Evolutionary conservation across 345 rosid genomes (phyloP).

Genomic region (Atalantia buxifolia): DNA sequence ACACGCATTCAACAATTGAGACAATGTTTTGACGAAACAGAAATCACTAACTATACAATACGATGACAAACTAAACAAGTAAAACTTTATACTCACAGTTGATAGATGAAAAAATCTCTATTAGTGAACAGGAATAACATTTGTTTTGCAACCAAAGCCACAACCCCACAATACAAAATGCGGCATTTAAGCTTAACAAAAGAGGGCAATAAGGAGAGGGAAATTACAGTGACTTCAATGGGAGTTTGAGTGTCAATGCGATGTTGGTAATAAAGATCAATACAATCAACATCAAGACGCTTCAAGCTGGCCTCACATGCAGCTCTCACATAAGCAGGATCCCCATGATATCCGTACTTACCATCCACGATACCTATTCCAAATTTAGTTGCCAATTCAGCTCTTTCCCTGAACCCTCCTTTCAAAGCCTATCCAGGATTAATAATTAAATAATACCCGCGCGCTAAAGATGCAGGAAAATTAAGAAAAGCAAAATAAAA

Average conservation of each 20-base stretch:
- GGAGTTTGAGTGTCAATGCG: constrained; percentile 37
- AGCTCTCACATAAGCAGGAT: constrained; percentile 42
- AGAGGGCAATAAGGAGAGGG: too few species aligned
- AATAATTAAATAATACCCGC: too few species aligned
- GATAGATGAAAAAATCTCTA: too few species aligned
- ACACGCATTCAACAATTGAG: too few species aligned
- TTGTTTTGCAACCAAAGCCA: too few species aligned
- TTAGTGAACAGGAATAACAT: too few species aligned
- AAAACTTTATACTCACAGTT: too few species aligned
- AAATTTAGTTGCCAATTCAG: constrained; percentile 48
- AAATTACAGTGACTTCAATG: constrained; percentile 14
- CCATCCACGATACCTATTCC: constrained; percentile 15
- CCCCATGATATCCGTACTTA: constrained; percentile 15
- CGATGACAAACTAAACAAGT: too few species aligned
- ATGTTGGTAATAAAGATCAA: constrained; percentile 49
- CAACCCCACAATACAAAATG: not conserved
- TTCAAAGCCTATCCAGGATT: constrained; percentile 41
- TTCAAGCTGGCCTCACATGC: constrained; percentile 46
- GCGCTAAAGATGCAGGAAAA: too few species aligned
- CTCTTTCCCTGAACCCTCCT: constrained; percentile 47
- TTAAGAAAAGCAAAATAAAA: too few species aligned
- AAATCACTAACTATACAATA: too few species aligned
- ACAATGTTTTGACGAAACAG: too few species aligned
- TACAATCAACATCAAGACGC: constrained; percentile 33
- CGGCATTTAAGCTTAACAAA: not conserved